Percentiles rank a stretch among this genome's conserved stretches.
phyloP scores from a whole-genome alignment of 169 alveolate genomes.

The Babesia microti region DNA sequence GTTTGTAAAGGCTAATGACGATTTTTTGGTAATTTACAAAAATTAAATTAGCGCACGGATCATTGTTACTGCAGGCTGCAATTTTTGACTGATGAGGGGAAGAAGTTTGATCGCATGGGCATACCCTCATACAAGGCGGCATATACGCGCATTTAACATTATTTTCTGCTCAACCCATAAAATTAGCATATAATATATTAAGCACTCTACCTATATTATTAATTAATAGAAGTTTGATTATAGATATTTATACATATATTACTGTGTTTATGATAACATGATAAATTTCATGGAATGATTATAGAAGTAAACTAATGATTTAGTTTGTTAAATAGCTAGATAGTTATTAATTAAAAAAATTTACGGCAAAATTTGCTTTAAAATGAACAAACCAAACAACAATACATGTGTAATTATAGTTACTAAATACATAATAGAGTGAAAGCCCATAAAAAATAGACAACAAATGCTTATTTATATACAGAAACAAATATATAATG shows the following conservation, averaged over 20 bases:
- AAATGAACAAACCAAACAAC: neutral
- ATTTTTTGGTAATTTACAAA: slow-evolving; percentile 12
- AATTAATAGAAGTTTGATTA: neutral
- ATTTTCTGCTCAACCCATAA: neutral
- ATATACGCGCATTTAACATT: neutral
- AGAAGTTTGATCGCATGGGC: neutral
- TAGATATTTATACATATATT: neutral
- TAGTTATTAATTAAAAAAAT: neutral
- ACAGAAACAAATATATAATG: slow-evolving; percentile 1
- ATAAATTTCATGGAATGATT: neutral
- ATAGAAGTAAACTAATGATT: neutral
- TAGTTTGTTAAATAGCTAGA: neutral
- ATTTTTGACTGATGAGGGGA: slow-evolving; percentile 13
- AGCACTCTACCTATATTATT: slow-evolving; percentile 1
- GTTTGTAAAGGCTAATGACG: neutral
- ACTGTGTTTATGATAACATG: neutral
- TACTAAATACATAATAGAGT: too few species aligned
- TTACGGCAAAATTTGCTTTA: neutral
- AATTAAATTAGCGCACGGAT: slow-evolving; percentile 6
- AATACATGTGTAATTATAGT: neutral
- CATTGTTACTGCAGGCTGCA: slow-evolving; percentile 7
- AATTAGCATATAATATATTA: neutral
- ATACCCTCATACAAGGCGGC: neutral
- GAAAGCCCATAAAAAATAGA: too few species aligned
- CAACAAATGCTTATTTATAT: neutral